These are phyloP conservation scores for Wickerhamomyces bovis DNA, from an alignment of 805 yeast genomes.

Conservation along the genomic window DNA sequence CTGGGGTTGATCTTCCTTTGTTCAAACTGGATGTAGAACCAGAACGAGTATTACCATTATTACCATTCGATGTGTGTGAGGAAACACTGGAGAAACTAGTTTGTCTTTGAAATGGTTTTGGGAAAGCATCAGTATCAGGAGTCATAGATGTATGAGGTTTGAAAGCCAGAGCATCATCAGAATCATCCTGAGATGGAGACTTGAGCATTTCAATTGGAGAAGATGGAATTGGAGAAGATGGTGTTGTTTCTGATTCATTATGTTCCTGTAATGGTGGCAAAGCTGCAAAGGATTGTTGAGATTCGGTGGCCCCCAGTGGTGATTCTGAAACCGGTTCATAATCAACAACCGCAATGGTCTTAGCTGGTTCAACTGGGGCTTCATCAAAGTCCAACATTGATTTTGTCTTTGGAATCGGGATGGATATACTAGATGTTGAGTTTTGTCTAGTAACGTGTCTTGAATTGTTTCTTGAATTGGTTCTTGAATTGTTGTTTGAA, in stretches of 20 bases:
- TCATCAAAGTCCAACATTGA: slow-evolving; percentile 22
- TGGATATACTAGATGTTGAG: slow-evolving; percentile 2
- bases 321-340: not conserved
- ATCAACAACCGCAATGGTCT: not conserved
- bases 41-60: slow-evolving; percentile 3
- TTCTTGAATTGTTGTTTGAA: not conserved
- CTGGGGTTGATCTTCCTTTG: slow-evolving; percentile 5
- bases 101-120: slow-evolving; percentile 6
- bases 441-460: not conserved
- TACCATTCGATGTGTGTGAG: slow-evolving; percentile 10
- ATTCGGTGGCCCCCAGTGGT: not conserved
- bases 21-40: slow-evolving; percentile 5
- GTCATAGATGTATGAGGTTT: not conserved
- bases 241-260: slow-evolving; percentile 5
- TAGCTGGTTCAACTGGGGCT: not conserved
- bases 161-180: slow-evolving; percentile 1
- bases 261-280: slow-evolving; percentile 14
- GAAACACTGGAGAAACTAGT: slow-evolving; percentile 16
- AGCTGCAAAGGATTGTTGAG: not conserved
- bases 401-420: slow-evolving; percentile 12
- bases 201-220: not conserved
- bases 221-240: not conserved
- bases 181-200: not conserved
- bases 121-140: not conserved
- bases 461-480: not conserved